Evolutionary conservation across 352 stramenopile species (phyloP).

Genomic region (Globisporangium ultimum): DNA sequence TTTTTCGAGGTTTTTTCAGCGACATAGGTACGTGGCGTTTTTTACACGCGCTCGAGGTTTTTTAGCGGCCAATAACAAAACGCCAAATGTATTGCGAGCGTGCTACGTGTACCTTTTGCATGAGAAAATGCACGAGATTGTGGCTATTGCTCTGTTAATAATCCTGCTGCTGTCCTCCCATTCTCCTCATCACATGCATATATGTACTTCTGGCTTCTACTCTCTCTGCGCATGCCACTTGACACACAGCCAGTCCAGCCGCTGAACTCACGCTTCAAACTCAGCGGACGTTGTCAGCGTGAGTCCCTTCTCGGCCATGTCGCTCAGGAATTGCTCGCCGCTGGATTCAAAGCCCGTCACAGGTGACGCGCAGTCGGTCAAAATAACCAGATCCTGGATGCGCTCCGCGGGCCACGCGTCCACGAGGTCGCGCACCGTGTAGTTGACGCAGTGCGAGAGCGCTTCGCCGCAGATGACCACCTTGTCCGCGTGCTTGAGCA

Average conservation of each 20-base stretch:
- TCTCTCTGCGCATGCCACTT: not conserved
- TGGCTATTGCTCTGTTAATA: too few species aligned
- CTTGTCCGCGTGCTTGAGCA: conserved; percentile 79
- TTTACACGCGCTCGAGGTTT: not conserved
- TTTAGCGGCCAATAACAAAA: conserved; percentile 6
- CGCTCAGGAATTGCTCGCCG: conserved; percentile 57
- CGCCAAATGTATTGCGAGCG: conserved; percentile 6
- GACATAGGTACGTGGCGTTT: not conserved
- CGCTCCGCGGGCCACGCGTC: conserved; percentile 75
- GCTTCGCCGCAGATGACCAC: conserved; percentile 94
- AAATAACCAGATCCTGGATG: conserved; percentile 61
- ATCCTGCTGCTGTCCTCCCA: too few species aligned
- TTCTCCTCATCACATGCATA: not conserved
- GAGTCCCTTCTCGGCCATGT: conserved; percentile 60
- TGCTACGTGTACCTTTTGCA: not conserved
- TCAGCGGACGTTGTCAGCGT: conserved; percentile 55
- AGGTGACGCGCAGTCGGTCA: conserved; percentile 73
- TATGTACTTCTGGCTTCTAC: not conserved
- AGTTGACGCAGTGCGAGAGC: conserved; percentile 97
- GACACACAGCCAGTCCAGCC: not conserved
- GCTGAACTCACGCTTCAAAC: conserved; percentile 25
- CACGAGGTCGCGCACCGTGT: conserved; percentile 92
- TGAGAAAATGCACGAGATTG: not conserved
- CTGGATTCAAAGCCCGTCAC: conserved; percentile 70
- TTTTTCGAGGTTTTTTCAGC: conserved; percentile 5